Percentiles rank a stretch among this genome's conserved stretches.
phyloP scores from a whole-genome alignment of 1,284 basidiomycete species.

The Fistulina hepatica region DNA sequence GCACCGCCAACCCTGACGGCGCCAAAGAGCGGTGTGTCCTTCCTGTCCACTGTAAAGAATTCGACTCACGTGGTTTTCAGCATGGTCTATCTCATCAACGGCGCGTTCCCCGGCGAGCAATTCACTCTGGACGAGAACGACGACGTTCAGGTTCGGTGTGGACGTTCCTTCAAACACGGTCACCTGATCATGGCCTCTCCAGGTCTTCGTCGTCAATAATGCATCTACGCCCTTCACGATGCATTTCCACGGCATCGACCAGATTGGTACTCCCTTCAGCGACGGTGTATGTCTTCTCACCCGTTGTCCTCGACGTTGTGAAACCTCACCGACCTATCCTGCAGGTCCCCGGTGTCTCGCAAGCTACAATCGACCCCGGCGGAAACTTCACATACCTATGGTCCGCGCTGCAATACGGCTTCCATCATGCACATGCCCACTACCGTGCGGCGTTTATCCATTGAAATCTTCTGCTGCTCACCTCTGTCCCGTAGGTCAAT shows the following conservation, averaged over 20 bases:
- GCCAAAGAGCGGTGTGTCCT: constrained; percentile 3
- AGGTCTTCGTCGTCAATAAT: constrained; percentile 5
- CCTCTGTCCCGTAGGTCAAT: not conserved
- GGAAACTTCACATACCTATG: constrained; percentile 3
- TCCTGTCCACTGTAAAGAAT: not conserved
- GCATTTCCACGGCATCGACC: constrained; percentile 7
- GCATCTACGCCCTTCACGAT: constrained; percentile 2
- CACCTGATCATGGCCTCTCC: not conserved
- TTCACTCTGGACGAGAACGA: constrained; percentile 6
- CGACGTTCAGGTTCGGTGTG: constrained; percentile 5
- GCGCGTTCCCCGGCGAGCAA: constrained; percentile 6
- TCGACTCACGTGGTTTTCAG: not conserved
- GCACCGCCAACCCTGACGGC: constrained; percentile 3
- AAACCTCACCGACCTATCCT: no score
- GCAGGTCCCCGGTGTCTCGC: constrained; percentile 6
- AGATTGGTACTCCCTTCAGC: constrained; percentile 5
- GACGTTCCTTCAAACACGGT: no score
- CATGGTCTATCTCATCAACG: constrained; percentile 9
- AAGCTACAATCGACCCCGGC: constrained; percentile 4
- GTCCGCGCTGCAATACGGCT: constrained; percentile 1
- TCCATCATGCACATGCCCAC: constrained; percentile 5
- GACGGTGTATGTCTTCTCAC: constrained; percentile 4
- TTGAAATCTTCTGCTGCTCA: not conserved
- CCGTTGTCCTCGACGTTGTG: not conserved
- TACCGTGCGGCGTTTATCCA: not conserved